These are phyloP conservation scores for Chlamydomonas schloesseri DNA, from an alignment of 139 green algal genomes.

Conservation along the genomic window DNA sequence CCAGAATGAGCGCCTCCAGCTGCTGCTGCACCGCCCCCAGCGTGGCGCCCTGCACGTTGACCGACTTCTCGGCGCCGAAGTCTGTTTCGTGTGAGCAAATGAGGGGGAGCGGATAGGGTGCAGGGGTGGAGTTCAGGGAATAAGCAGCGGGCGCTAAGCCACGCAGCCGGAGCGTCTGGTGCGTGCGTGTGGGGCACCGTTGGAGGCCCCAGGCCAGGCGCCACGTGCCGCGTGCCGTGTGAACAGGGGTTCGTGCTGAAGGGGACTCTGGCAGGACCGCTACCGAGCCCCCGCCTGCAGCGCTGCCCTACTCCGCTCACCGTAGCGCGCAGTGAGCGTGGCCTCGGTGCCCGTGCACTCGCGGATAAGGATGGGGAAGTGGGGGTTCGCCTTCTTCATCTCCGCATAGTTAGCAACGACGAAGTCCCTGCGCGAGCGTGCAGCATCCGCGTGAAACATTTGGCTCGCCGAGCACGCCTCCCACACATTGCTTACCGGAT, in stretches of 20 bases:
- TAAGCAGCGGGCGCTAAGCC: too few relatives aligned
- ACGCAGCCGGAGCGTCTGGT: too few relatives aligned
- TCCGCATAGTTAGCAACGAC: slow-evolving; percentile 85
- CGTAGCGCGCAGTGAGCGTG: slow-evolving; percentile 84
- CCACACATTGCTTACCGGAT: slow-evolving; percentile 67
- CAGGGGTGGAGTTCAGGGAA: too few relatives aligned
- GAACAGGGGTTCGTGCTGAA: too few relatives aligned
- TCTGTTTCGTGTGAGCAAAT: too few relatives aligned
- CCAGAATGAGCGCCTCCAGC: slow-evolving; percentile 73
- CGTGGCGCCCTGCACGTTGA: slow-evolving; percentile 74
- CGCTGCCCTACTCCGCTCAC: slow-evolving; percentile 72
- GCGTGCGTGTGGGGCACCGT: too few relatives aligned
- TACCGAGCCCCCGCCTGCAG: too few relatives aligned
- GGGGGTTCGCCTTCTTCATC: slow-evolving; percentile 91
- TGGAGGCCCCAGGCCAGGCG: too few relatives aligned
- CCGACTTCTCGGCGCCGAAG: slow-evolving; percentile 77
- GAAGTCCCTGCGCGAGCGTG: slow-evolving; percentile 80
- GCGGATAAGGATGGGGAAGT: slow-evolving; percentile 88
- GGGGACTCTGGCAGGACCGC: too few relatives aligned
- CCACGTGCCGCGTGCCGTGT: too few relatives aligned
- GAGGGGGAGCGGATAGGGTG: too few relatives aligned
- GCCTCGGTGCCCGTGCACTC: slow-evolving; percentile 82
- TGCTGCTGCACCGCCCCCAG: slow-evolving; percentile 61
- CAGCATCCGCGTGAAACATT: neutral
- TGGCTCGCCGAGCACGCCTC: neutral